Percentiles rank a stretch among this genome's conserved stretches.
Evolutionary conservation across 768 basidiomycete genomes (phyloP).

Genomic region (Holtermanniella nyarrowii): DNA sequence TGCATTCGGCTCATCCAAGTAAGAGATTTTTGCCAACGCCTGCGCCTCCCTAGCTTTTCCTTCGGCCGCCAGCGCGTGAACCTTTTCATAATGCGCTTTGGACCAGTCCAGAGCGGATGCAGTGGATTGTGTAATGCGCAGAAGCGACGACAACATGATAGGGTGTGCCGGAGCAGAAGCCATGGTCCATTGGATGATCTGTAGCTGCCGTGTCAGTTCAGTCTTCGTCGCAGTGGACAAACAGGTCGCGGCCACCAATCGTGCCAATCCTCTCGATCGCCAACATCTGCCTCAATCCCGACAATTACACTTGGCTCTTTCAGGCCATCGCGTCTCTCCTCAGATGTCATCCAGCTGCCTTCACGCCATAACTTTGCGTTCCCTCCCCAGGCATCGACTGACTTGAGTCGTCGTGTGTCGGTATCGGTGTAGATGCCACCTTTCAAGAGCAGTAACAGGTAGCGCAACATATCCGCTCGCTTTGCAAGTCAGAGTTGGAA

Average conservation of each 20-base stretch:
- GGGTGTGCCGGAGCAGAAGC: constrained; percentile 43
- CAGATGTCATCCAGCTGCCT: constrained; percentile 23
- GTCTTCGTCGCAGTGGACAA: constrained; percentile 5
- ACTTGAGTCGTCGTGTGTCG: constrained; percentile 40
- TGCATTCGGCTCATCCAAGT: constrained; percentile 25
- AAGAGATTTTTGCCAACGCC: constrained; percentile 10
- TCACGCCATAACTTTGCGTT: constrained; percentile 19
- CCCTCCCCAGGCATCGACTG: constrained; percentile 35
- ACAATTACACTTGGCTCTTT: constrained; percentile 40
- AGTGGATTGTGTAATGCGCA: constrained; percentile 39
- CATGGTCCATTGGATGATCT: constrained; percentile 47
- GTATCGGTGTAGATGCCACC: constrained; percentile 42
- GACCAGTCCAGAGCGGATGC: constrained; percentile 24
- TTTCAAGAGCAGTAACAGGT: constrained; percentile 30
- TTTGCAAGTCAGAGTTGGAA: background rate
- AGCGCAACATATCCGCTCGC: constrained; percentile 36
- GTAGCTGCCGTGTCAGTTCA: constrained; percentile 30
- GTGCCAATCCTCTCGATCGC: constrained; percentile 44
- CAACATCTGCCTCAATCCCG: constrained; percentile 46
- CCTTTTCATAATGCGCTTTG: constrained; percentile 9
- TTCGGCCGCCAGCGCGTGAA: constrained; percentile 13
- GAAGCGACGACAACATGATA: constrained; percentile 42
- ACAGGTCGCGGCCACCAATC: constrained; percentile 41
- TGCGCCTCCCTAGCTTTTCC: constrained; percentile 19
- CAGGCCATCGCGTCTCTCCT: constrained; percentile 8